Conservation (phyloP, 371 early-diverging fungal genomes). For the Mortierella sp. region DNA sequence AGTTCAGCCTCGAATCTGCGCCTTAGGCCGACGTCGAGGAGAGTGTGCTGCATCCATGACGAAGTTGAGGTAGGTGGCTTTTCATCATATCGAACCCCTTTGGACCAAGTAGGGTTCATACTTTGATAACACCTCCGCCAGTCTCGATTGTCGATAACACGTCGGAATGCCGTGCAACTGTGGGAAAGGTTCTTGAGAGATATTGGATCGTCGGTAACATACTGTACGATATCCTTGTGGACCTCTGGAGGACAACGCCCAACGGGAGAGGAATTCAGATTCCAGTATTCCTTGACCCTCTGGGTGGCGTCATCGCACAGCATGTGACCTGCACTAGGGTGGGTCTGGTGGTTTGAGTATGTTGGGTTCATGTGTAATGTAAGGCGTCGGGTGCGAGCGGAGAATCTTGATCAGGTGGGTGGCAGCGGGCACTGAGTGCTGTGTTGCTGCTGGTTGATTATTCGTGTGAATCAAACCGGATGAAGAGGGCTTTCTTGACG, state of each 20-base stretch:
- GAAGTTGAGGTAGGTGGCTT: neutral
- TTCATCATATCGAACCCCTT: neutral
- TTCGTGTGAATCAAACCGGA: too few relatives aligned
- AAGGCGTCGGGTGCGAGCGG: too few relatives aligned
- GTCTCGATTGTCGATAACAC: neutral
- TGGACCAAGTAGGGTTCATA: slow-evolving; percentile 3
- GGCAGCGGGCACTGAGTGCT: too few relatives aligned
- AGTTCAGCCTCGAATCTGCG: neutral
- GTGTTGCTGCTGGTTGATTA: too few relatives aligned
- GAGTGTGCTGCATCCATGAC: slow-evolving; percentile 1
- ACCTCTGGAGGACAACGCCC: slow-evolving; percentile 10
- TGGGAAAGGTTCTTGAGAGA: slow-evolving; percentile 3
- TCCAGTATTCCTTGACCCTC: too few relatives aligned
- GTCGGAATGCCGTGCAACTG: neutral
- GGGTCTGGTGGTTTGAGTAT: too few relatives aligned
- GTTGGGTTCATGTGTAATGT: too few relatives aligned
- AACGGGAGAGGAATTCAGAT: neutral
- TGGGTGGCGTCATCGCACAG: too few relatives aligned
- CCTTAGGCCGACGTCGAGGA: slow-evolving; percentile 6
- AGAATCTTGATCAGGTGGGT: too few relatives aligned
- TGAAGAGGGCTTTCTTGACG: too few relatives aligned
- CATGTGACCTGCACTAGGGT: too few relatives aligned
- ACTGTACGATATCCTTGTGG: neutral
- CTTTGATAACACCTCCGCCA: neutral
- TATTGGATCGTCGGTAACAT: neutral